Conservation (phyloP, 2,329 filamentous ascomycete genomes). For the Ceratocystis harringtonii region DNA sequence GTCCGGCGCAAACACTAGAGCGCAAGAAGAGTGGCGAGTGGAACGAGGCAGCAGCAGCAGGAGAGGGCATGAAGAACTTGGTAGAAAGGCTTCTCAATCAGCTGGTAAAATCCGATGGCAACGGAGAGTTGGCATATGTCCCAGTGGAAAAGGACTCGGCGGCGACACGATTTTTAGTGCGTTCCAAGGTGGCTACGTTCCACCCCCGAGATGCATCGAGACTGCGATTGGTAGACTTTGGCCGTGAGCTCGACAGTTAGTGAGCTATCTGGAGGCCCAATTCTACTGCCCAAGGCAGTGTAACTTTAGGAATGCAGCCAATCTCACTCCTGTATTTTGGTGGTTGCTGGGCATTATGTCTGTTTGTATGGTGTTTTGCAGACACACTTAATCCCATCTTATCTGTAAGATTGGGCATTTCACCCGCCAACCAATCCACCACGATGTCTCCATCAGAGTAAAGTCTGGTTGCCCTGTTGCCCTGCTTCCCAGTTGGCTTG, state of each 20-base stretch:
- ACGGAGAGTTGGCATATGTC: slow-evolving; percentile 43
- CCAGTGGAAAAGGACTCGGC: slow-evolving; percentile 44
- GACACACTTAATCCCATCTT: background rate
- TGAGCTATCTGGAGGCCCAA: background rate
- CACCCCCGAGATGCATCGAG: slow-evolving; percentile 47
- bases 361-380: background rate
- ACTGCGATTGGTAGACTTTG: slow-evolving; percentile 48
- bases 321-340: no score
- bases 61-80: slow-evolving; percentile 42
- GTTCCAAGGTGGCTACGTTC: slow-evolving; percentile 51
- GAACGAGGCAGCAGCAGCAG: slow-evolving; percentile 37
- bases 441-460: background rate
- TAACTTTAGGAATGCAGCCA: background rate
- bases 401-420: background rate
- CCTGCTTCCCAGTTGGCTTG: background rate
- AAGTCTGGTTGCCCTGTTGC: no score
- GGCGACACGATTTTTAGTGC: slow-evolving; percentile 46
- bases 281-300: background rate
- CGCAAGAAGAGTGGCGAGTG: slow-evolving; percentile 22
- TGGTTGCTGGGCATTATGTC: background rate
- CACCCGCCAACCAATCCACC: background rate
- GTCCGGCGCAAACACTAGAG: slow-evolving; percentile 23
- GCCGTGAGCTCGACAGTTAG: slow-evolving; percentile 43
- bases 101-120: slow-evolving; percentile 38
- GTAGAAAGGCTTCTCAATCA: slow-evolving; percentile 46